Evolutionary conservation across 306 rosid species (phyloP), one percentile per base, ranked within the genome.

Genomic region (Chamaecrista fasciculata): DNA sequence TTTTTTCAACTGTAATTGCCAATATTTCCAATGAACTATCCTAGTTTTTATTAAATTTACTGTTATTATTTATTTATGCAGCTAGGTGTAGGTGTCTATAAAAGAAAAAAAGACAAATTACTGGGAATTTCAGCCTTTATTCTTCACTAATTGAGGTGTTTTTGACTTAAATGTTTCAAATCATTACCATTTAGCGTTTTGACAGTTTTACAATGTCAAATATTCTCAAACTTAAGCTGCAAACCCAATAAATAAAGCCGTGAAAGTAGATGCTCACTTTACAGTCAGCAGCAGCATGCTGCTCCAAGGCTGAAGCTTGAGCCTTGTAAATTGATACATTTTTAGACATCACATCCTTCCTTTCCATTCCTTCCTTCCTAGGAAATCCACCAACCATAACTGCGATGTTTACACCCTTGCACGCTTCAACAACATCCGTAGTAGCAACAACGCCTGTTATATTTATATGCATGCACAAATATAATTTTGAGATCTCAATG

Each of bases 331-430:
- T 87, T 0, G 87, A 87, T 0, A 90, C 90, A 79, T 87, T 90
- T 51, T 80, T 86, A 0, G 95, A 82, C 90, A 90, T 82, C 42
- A 90, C 82, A 77, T 86, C 92, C 63, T 84, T 87, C 61, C 96
- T 87, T 79, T 87, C 95, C 95, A 87, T 87, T 73, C 90, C 96
- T 86, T 90, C 96, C 62, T 85, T 90, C 43, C 91, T 23, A 0
- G 86, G 90, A 69, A 86, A 80, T 50, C 96, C 90, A 58, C 92
- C 92, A 19, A 90, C 78, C 95, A 90, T 90, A 42, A 90, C 76
- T 11, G 88, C 96, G 67, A 90, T 66, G 52, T 87, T 79, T 14
- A 87, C 90, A 66, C 64, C 88, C 31, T 70, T 71, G 73, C 95
- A 90, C 48, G 96, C 95, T 77, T 87, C 92, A 55, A 8, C 83